Conservation (phyloP, 176 grass and related monocot genomes). For the Ananas comosus region DNA sequence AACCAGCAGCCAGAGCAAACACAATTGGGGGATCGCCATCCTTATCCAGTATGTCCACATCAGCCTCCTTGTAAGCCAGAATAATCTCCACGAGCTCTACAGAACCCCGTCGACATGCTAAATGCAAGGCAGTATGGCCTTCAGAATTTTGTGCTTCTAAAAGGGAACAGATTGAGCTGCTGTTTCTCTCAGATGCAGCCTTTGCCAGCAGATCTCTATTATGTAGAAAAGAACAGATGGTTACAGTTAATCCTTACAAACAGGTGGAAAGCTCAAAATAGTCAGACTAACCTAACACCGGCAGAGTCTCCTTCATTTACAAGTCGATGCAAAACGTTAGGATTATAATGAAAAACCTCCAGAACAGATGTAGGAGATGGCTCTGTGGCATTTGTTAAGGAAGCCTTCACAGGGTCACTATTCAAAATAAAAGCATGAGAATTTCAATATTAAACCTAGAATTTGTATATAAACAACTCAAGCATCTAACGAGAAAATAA, state of each 20-base stretch:
- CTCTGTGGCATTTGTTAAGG: conserved; percentile 44
- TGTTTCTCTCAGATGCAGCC: conserved; percentile 54
- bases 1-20: conserved; percentile 90
- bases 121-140: conserved; percentile 83
- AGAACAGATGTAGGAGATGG: conserved; percentile 53
- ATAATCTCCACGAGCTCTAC: conserved; percentile 80
- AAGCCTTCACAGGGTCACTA: conserved; percentile 65
- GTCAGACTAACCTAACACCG: conserved; percentile 55
- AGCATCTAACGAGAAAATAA: too few species aligned
- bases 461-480: background rate
- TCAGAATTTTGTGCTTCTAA: conserved; percentile 85
- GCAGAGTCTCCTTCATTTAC: conserved; percentile 70
- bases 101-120: conserved; percentile 80
- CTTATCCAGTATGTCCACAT: conserved; percentile 92
- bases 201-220: conserved; percentile 73
- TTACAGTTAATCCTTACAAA: background rate
- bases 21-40: conserved; percentile 87
- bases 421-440: conserved; percentile 29
- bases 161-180: conserved; percentile 52
- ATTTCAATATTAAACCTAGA: background rate
- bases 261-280: background rate
- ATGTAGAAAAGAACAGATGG: conserved; percentile 13
- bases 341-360: conserved; percentile 61
- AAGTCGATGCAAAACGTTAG: conserved; percentile 84
- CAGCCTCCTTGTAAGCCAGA: conserved; percentile 67